Percentiles rank a stretch among this genome's conserved stretches.
These are phyloP conservation scores for Aspergillus ostianus DNA, from an alignment of 495 filamentous ascomycete genomes.

Conservation along the genomic window DNA sequence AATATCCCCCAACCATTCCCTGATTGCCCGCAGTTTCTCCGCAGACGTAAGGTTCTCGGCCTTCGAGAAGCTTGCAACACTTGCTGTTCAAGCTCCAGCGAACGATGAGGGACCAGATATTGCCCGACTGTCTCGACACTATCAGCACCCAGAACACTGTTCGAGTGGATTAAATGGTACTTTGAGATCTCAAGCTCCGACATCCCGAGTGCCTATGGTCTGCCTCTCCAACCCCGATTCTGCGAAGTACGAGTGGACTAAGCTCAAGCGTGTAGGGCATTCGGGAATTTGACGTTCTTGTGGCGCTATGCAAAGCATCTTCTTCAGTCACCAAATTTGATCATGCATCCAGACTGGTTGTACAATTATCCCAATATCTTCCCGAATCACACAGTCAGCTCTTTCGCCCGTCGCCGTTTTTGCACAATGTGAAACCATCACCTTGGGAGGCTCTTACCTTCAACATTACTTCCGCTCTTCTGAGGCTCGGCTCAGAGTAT, in stretches of 20 bases:
- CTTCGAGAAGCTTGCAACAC: constrained; percentile 66
- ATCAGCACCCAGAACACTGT: constrained; percentile 28
- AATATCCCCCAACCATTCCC: constrained; percentile 4
- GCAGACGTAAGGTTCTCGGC: constrained; percentile 59
- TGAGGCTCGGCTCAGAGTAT: constrained; percentile 71
- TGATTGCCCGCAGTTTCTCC: constrained; percentile 29
- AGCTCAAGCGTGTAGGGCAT: constrained; percentile 50
- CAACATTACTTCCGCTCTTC: constrained; percentile 72
- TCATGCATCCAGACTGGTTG: constrained; percentile 68
- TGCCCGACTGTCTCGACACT: constrained; percentile 58
- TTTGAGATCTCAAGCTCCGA: constrained; percentile 36
- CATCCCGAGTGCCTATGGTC: constrained; percentile 54
- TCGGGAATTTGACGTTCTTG: constrained; percentile 82
- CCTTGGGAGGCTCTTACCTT: constrained; percentile 86
- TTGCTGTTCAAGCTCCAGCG: constrained; percentile 54
- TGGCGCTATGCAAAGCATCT: constrained; percentile 86
- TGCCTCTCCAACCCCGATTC: constrained; percentile 9
- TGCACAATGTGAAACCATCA: constrained; percentile 78
- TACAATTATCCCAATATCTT: constrained; percentile 76
- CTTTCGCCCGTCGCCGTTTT: constrained; percentile 76
- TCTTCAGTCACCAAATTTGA: constrained; percentile 63
- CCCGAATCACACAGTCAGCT: constrained; percentile 75
- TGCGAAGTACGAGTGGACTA: background rate
- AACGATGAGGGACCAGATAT: constrained; percentile 64
- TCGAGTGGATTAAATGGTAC: constrained; percentile 41